Base-by-base conservation (phyloP, 1,284 basidiomycete species). In the Ceratobasidium sp. region DNA sequence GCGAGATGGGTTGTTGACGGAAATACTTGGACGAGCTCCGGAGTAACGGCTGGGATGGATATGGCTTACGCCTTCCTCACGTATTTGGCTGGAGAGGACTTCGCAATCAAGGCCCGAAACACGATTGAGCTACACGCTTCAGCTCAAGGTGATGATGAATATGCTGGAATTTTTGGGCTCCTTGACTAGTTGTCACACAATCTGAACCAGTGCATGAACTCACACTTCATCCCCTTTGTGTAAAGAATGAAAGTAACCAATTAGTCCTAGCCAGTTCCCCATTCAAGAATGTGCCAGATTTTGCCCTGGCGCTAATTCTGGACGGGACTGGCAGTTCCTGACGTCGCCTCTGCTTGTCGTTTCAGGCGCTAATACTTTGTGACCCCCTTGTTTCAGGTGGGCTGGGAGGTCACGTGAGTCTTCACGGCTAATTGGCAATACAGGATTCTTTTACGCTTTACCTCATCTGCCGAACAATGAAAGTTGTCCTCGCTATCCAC, bases 1-100 rank as follows among this genome's bases (percentile, higher is more conserved):
- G 84, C 84, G 19, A 79, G 84, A 13, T 84, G 81, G 80, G 83
- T 83, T 27, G 80, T 81, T 1, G 83, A 83, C 68, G 83, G 83
- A 13, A 82, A 82, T 31, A 76, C 81, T 41, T 84, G 84, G 83
- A 83, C 82, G 0, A 79, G 80, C 51, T 81, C 81, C 34, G 84
- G 83, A n/a, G 81, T 84, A 19, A 81, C 81, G 8, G 83, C 83
- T 29, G 83, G 82, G 11, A 79, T 80, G 76, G 83, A 83, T 71
- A 77, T 82, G 77, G 80, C 81, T 0, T 79, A 80, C 43, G 83
- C 82, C 14, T 84, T 83, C 74, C 51, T 84, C 16, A 34, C 5
- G 16, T 29, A 61, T 24, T 39, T 72, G 9, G 69, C 34, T 24
- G 69, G 69, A 8, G 9, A 3, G 2, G 69, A 72, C 22, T 72